Evolutionary conservation across 2,329 filamentous ascomycete species (phyloP), one percentile per base, ranked within the genome.

Genomic region (Hypoxylon sp.): DNA sequence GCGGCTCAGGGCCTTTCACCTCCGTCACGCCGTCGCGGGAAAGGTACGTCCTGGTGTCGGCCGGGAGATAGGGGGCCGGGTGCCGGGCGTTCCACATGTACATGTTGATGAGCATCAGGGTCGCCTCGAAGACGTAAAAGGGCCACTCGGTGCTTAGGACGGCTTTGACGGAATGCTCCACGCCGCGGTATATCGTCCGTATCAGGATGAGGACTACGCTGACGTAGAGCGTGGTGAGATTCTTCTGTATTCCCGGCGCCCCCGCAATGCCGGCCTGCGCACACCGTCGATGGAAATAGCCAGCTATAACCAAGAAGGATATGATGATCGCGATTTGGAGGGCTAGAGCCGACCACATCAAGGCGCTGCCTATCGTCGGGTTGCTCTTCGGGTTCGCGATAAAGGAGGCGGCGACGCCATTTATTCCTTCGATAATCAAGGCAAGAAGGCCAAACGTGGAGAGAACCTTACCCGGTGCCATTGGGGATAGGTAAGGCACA

Each of bases 401-500:
- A 16, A 58, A 48, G 5, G 53, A 57, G 26, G 53, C 74, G 42
- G 78, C 78, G 30, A 77, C 76, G 11, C 71, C 75, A 32, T 76
- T 77, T 0, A 81, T 66, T 4, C 73, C 71, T 60, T 81, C 80
- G 42, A 82, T 73, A 0, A 79, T 20, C 2, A 66, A 64, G 42
- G 77, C 77, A 5, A 85, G 68, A 32, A 77, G 77, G 12, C 79
- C 80, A 64, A 85, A 85, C 1, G 79, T 82, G 4, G 78, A 79
- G 14, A 85, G 70, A 14, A 84, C 80, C 24, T 79, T 75, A 20
- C 79, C 77, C 0, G 83, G 82, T 38, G 82, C 77, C 30, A 85
- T 74, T 0, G 86, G 87, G 0, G 87, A 81, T 60, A 85, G 80
- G 71, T 88, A 86, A 0, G 87, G 87, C 2, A 87, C 80, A 72